Evolutionary conservation across 164 flowering plant genomes (phyloP).

Genomic region (Houttuynia cordata): DNA sequence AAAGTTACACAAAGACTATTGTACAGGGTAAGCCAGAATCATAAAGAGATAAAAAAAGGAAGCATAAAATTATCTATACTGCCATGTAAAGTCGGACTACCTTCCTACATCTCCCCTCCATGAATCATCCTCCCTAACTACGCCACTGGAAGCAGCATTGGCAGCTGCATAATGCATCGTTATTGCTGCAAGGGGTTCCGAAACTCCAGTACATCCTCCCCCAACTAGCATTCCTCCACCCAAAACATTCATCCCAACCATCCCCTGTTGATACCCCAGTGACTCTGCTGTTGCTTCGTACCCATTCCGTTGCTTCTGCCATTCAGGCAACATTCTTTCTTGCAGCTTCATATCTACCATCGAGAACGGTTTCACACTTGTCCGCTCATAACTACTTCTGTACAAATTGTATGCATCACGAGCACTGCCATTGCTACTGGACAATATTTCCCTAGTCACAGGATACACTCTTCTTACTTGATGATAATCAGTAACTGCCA

Average conservation of each 20-base stretch:
- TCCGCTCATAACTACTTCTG: slow-evolving; percentile 23
- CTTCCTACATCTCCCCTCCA: slow-evolving; percentile 66
- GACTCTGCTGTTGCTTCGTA: slow-evolving; percentile 20
- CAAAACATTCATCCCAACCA: slow-evolving; percentile 41
- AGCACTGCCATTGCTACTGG: slow-evolving; percentile 18
- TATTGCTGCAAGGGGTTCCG: slow-evolving; percentile 81
- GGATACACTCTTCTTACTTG: slow-evolving; percentile 35
- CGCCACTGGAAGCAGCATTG: slow-evolving; percentile 15
- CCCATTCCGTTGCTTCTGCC: slow-evolving; percentile 38
- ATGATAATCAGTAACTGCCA: slow-evolving; percentile 31
- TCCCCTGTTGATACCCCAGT: slow-evolving; percentile 32
- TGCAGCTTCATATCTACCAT: slow-evolving; percentile 32
- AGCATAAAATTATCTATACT: neutral
- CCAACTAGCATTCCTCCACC: slow-evolving; percentile 34
- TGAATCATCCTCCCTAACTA: slow-evolving; percentile 36
- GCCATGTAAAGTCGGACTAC: slow-evolving; percentile 14
- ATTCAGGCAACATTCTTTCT: slow-evolving; percentile 30
- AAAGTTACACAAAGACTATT: neutral
- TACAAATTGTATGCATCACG: slow-evolving; percentile 27
- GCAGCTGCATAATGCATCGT: slow-evolving; percentile 41
- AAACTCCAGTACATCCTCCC: slow-evolving; percentile 40
- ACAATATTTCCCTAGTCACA: slow-evolving; percentile 18
- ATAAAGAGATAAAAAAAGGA: too few relatives aligned
- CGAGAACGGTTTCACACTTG: slow-evolving; percentile 31
- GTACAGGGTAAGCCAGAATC: neutral